Evolutionary conservation across 352 stramenopile genomes (phyloP).

Genomic region (Globisporangium radiosum): DNA sequence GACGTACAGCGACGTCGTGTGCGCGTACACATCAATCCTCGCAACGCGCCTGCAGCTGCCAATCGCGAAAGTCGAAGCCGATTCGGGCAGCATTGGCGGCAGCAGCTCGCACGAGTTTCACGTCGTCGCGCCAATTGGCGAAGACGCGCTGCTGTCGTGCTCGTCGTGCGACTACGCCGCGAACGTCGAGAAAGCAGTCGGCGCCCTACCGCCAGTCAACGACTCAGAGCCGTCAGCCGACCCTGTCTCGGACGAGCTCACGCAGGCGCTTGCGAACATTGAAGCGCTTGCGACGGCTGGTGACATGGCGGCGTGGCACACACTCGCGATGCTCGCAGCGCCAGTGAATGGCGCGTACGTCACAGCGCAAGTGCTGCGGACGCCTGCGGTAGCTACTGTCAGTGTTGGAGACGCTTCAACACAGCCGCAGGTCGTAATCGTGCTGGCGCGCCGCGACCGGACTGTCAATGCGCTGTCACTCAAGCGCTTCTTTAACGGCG

Average conservation of each 20-base stretch:
- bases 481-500: conserved; percentile 62
- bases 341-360: conserved; percentile 12
- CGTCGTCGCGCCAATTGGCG: conserved; percentile 71
- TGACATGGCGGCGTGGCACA: conserved; percentile 21
- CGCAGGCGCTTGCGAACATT: conserved; percentile 8
- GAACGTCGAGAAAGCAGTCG: conserved; percentile 84
- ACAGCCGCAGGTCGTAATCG: conserved; percentile 18
- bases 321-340: conserved; percentile 16
- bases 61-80: conserved; percentile 76
- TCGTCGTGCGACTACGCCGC: conserved; percentile 70
- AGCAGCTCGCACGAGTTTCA: conserved; percentile 89
- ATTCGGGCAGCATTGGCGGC: conserved; percentile 84
- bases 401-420: too few relatives aligned
- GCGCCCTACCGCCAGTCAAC: conserved; percentile 16
- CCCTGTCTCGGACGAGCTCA: neutral
- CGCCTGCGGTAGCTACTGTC: too few relatives aligned
- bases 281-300: conserved; percentile 17
- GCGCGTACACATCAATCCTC: conserved; percentile 77
- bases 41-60: conserved; percentile 50
- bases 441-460: conserved; percentile 53
- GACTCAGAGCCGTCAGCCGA: neutral
- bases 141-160: conserved; percentile 81
- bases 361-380: conserved; percentile 25
- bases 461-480: conserved; percentile 62
- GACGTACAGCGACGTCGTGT: conserved; percentile 77